phyloP scores from a whole-genome alignment of 768 basidiomycete species.

The Leccinum fibrillosum region DNA sequence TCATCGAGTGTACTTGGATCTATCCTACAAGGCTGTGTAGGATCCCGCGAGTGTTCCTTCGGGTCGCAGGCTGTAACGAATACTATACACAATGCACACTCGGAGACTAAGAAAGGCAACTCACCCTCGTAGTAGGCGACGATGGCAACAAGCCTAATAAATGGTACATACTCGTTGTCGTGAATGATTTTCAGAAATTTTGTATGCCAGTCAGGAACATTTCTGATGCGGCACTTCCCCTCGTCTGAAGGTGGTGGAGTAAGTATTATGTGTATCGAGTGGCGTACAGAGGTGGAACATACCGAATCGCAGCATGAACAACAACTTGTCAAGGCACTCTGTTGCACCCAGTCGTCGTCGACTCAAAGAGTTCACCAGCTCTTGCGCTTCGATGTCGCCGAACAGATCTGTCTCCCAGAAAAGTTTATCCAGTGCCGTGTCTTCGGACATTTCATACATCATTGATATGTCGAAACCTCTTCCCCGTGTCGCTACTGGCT shows the following conservation, averaged over 20 bases:
- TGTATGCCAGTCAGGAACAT: slow-evolving; percentile 10
- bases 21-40: neutral
- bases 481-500: neutral
- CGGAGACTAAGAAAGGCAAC: neutral
- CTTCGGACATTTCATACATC: neutral
- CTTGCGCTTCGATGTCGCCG: slow-evolving; percentile 3
- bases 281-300: neutral
- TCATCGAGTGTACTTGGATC: neutral
- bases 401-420: slow-evolving; percentile 14
- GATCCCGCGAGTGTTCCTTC: neutral
- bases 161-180: slow-evolving; percentile 4
- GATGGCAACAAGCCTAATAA: slow-evolving; percentile 20
- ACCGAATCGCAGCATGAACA: slow-evolving; percentile 11
- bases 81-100: neutral
- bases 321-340: slow-evolving; percentile 10
- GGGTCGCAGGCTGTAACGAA: slow-evolving; percentile 9
- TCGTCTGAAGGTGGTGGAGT: slow-evolving; percentile 8
- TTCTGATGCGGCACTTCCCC: slow-evolving; percentile 17
- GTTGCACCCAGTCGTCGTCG: slow-evolving; percentile 4
- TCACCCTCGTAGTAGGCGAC: slow-evolving; percentile 24
- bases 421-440: neutral
- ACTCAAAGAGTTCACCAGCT: slow-evolving; percentile 3
- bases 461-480: neutral
- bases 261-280: neutral
- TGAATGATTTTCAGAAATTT: slow-evolving; percentile 10